Evolutionary conservation across 768 basidiomycete genomes (phyloP), one percentile per base, ranked within the genome.

Genomic region (Scleroderma citrinum): DNA sequence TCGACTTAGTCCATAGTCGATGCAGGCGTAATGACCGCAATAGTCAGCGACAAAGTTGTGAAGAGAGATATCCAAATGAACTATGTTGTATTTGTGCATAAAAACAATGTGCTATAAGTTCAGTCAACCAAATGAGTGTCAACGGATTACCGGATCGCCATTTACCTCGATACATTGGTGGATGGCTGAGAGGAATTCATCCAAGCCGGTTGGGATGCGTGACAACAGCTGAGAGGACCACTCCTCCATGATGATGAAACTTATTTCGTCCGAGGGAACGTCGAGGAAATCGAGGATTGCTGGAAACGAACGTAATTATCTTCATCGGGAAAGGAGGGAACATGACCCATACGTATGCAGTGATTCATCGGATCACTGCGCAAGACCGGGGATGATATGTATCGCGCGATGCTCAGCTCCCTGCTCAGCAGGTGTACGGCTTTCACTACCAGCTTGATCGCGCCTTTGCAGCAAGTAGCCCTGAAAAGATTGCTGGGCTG

Each of bases 191-290:
- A 88, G 62, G 56, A 86, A 85, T 13, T 70, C 65, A 36, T 66
- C 65, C 44, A 82, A 60, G 54, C 71, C 78, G 58, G 74, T 76
- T 6, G 82, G 80, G 21, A 70, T 65, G 31, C 71, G 68, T 13
- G 73, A 66, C 20, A 83, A 70, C 19, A 87, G 67, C 47, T 82
- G 76, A 11, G 84, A 71, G 13, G 81, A 82, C 87, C 87, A 89
- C 64, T 86, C 77, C 59, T 88, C 87, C 85, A 87, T 87, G 21
- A 88, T 80, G 48, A 89, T 80, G 57, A 89, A 82, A 13, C 71
- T 80, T 32, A 84, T 59, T 43, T 69, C 62, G 50, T 85, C 82
- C 10, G 69, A 59, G 2, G 68, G 61, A 19, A 78, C 68, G 54
- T 78, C 75, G 44, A 89, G 75, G 17, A 85, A 63, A 57, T 82